Evolutionary conservation across 345 rosid species (phyloP), one percentile per base, ranked within the genome.

Genomic region (Aegle marmelos): DNA sequence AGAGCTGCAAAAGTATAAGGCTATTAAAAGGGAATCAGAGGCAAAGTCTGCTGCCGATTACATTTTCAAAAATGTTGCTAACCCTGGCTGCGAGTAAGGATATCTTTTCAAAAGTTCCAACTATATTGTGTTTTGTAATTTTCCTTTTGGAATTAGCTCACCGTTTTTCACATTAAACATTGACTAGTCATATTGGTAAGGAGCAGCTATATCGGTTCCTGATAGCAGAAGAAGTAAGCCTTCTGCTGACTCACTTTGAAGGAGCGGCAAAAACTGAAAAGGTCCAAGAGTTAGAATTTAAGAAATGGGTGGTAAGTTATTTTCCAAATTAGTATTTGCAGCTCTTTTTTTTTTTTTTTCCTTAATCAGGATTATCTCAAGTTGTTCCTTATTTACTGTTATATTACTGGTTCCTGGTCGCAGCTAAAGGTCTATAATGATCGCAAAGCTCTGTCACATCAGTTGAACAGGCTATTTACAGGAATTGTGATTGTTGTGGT

Each of bases 201-300:
- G 93, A 88, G 25, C 91, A 91, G 70, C 90, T 90, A 28, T 74
- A 87, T 74, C 88, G 90, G 5, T 91, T 90, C 87, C 78, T 91
- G 90, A 86, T 83, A 67, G 82, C 72, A 81, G 91, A 87, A 75
- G 91, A 87, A 45, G 89, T 86, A 41, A 87, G 85, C 30, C 78
- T 57, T 68, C 78, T 91, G 76, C 78, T 91, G 65, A 89, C 80
- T 1, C 48, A 90, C 67, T 88, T 90, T 37, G 86, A 87, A 86
- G 92, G 90, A 78, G 86, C 89, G 63, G 77, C 50, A 65, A 93
- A 87, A 79, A 81, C 87, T 9, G 76, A 89, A 68, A 88, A 82
- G 86, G 88, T 90, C 80, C 88, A 82, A 87, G 85, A 90, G 80
- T 79, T 84, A 76, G 76, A 84, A 74, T 79, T 91, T 30, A 90